Evolutionary conservation across 495 filamentous ascomycete species (phyloP), one percentile per base, ranked within the genome.

Genomic region (Bombardia bombarda): DNA sequence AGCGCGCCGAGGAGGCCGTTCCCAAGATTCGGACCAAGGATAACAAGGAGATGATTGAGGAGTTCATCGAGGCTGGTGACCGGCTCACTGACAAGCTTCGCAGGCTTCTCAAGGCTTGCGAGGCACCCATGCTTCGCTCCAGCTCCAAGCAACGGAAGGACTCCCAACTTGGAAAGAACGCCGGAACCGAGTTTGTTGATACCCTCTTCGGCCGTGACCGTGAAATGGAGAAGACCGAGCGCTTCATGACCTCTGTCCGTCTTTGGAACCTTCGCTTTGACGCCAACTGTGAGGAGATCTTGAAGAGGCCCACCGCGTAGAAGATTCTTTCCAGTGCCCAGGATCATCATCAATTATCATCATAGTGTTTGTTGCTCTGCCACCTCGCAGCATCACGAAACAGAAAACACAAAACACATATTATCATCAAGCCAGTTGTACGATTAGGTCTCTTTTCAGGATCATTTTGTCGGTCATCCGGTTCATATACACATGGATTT

Each of bases 211-310:
- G 92, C 51, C 80, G 84, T 47, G 92, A 96, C 57, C 81, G 90
- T 42, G 84, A 95, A 62, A 73, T 95, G 31, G 85, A 94, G 61
- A 81, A 80, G 60, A 96, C 92, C n/a, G 87, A 97, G 72, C 83
- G 83, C 66, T 74, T 97, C 66, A 96, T 97, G 92, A 79, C 84
- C 49, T 82, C 82, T 40, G 83, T 96, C 59, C 80, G 84, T n/a
- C 73, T 90, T 9, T 98, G 92, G 90, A 87, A 85, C 57, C 80
- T 94, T 68, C 82, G 92, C 17, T 98, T 96, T 58, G 90, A 96
- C 57, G 86, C 86, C 58, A 95, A 96, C 73, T 95, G 88, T 69
- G 90, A 96, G 55, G 84, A 87, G 7, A 92, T 96, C 43, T 69
- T 97, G 40, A 77, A 77, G 55, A 71, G 70, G 50, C 74, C 78